Conservation (phyloP, 2,329 filamentous ascomycete species). For the Fusarium sp. region DNA sequence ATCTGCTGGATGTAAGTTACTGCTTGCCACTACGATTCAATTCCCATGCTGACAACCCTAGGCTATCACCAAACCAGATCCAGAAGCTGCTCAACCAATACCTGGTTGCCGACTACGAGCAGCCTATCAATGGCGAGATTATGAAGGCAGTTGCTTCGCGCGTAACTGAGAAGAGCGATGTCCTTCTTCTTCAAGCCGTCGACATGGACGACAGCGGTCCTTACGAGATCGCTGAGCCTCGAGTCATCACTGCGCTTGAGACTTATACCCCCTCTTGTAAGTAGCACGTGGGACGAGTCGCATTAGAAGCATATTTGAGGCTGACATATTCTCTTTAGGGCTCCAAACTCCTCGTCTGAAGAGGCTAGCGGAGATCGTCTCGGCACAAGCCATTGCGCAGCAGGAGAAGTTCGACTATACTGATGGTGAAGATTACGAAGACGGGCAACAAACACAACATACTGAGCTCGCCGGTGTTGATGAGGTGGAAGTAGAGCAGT, state of each 20-base stretch:
- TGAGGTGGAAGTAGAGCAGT: constrained; percentile 57
- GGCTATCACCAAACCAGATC: constrained; percentile 98
- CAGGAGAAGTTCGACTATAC: constrained; percentile 83
- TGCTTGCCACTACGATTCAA: neutral
- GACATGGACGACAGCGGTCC: constrained; percentile 99
- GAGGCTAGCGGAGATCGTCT: constrained; percentile 97
- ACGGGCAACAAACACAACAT: constrained; percentile 62
- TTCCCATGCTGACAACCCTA: constrained; percentile 53
- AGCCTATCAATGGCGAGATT: constrained; percentile 99
- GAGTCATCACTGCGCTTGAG: constrained; percentile 94
- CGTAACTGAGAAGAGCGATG: constrained; percentile 98
- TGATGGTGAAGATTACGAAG: constrained; percentile 58
- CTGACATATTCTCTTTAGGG: constrained; percentile 68
- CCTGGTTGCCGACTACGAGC: constrained; percentile 97
- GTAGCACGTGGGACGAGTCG: constrained; percentile 50
- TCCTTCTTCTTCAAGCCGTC: constrained; percentile 90
- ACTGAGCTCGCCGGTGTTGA: constrained; percentile 64
- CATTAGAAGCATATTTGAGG: constrained; percentile 34
- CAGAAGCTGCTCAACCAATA: constrained; percentile 99
- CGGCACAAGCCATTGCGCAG: constrained; percentile 94
- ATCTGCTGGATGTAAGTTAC: constrained; percentile 97
- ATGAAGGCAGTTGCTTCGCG: constrained; percentile 99
- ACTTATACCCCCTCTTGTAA: constrained; percentile 98
- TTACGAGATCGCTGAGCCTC: constrained; percentile 97
- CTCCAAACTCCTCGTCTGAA: constrained; percentile 96